A percentile compares a stretch with the other conserved stretches of the same genome.
These are phyloP conservation scores for Taphrina betulina DNA, from an alignment of 1,139 yeast genomes.

Conservation along the genomic window DNA sequence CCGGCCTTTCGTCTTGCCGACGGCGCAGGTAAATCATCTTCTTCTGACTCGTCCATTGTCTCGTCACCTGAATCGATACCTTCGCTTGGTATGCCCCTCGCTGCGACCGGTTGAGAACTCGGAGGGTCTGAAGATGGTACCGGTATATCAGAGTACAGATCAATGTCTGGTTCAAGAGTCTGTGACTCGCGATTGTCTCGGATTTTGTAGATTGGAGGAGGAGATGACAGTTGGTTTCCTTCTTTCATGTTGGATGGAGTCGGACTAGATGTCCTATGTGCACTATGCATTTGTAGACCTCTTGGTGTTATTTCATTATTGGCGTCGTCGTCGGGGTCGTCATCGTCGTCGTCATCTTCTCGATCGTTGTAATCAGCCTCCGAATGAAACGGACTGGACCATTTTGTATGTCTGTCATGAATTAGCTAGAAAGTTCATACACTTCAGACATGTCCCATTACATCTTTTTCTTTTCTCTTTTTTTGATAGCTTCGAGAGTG, in stretches of 20 bases:
- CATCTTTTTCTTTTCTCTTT: neutral
- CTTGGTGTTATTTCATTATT: too few species aligned
- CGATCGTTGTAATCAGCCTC: too few species aligned
- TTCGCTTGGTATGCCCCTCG: neutral
- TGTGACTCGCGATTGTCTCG: conserved; percentile 11
- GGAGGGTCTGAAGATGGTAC: neutral
- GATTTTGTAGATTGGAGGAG: conserved; percentile 2
- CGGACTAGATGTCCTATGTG: too few species aligned
- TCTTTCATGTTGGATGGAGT: too few species aligned
- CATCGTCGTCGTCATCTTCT: too few species aligned
- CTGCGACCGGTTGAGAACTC: neutral
- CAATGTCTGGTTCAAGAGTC: conserved; percentile 8
- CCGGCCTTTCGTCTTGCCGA: neutral
- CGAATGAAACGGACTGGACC: conserved; percentile 26
- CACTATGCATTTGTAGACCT: too few species aligned
- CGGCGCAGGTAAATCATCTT: neutral
- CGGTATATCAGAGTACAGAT: neutral
- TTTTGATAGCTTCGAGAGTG: neutral
- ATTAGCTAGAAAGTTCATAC: too few species aligned
- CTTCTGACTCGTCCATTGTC: conserved; percentile 21
- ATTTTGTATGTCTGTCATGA: conserved; percentile 8
- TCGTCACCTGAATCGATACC: neutral
- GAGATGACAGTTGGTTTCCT: neutral
- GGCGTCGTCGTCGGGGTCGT: too few species aligned
- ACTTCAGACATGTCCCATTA: too few species aligned